Evolutionary conservation across 805 yeast genomes (phyloP).

Genomic region (Pichia sporocuriosa): DNA sequence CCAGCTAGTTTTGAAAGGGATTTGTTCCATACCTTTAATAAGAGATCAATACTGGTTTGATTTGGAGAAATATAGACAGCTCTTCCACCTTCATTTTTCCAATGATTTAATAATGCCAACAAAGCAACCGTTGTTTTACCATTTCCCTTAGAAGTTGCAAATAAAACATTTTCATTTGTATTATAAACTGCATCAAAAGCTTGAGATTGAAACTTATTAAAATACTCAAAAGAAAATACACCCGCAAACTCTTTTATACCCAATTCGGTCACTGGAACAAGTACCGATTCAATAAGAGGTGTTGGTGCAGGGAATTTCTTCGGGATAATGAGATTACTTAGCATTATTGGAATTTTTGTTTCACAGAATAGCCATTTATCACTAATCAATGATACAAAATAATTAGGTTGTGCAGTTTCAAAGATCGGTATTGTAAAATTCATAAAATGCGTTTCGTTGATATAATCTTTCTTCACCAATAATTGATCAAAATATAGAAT

Average conservation of each 20-base stretch:
- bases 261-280: constrained; percentile 43
- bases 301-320: constrained; percentile 59
- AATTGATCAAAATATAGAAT: constrained; percentile 56
- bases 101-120: constrained; percentile 62
- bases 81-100: constrained; percentile 65
- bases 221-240: constrained; percentile 42
- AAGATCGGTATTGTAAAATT: constrained; percentile 58
- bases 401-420: constrained; percentile 60
- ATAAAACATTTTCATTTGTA: constrained; percentile 45
- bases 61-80: constrained; percentile 65
- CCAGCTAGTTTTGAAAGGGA: constrained; percentile 43
- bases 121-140: constrained; percentile 73
- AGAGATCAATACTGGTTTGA: constrained; percentile 46
- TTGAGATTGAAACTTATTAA: constrained; percentile 74
- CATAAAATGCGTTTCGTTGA: constrained; percentile 48
- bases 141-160: constrained; percentile 70
- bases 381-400: constrained; percentile 65
- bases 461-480: constrained; percentile 41
- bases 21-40: constrained; percentile 46
- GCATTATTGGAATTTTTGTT: constrained; percentile 50
- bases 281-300: constrained; percentile 44
- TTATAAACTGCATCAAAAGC: constrained; percentile 54
- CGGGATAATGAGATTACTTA: constrained; percentile 50
- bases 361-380: constrained; percentile 84
- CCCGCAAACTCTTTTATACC: constrained; percentile 41